Evolutionary conservation across 2,329 filamentous ascomycete species (phyloP), one percentile per base, ranked within the genome.

Genomic region (Talaromyces sp.): DNA sequence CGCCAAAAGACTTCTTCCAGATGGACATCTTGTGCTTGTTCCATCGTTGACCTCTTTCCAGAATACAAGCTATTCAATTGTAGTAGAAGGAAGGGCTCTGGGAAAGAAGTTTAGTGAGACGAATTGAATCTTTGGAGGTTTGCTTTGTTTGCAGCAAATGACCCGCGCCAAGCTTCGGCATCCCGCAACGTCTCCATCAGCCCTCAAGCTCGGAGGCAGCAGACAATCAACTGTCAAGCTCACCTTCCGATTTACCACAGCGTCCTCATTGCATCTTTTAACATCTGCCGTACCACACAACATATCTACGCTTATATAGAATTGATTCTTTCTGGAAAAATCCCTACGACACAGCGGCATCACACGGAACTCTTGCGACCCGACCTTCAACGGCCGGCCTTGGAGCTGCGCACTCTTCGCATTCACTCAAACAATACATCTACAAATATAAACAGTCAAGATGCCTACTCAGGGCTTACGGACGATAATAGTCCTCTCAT

Each of bases 401-500:
- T 27, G 22, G 43, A 53, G 59, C 53, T 59, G 60, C 43, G 43
- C 64, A 51, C 51, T n/a, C 36, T 45, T 40, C 38, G 45, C 58
- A 38, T 49, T 45, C 29, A 15, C n/a, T 34, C 36, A 54, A 31
- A 43, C 11, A 38, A 11, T 36, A 51, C 36, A 40, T 25, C 36
- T 47, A 71, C 72, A 72, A 73, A 73, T 25, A 47, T 34, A 49
- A 22, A 36, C 15, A 29, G 45, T 70, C 73, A 85, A 82, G 82
- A 87, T 91, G 84, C 93, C 95, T 27, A 67, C 65, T 19, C 65
- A 64, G 73, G 95, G 95, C 78, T 89, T 99, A 76, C 98, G 97
- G 83, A 99, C 95, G 72, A 99, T 99, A 81, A 99, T 99, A 80
- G 92, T 92, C 70, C 91, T 99, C 72, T 98, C 95, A 77, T 99